These are phyloP conservation scores for Skeletonema tropicum DNA, from an alignment of 108 stramenopile species.

Conservation along the genomic window DNA sequence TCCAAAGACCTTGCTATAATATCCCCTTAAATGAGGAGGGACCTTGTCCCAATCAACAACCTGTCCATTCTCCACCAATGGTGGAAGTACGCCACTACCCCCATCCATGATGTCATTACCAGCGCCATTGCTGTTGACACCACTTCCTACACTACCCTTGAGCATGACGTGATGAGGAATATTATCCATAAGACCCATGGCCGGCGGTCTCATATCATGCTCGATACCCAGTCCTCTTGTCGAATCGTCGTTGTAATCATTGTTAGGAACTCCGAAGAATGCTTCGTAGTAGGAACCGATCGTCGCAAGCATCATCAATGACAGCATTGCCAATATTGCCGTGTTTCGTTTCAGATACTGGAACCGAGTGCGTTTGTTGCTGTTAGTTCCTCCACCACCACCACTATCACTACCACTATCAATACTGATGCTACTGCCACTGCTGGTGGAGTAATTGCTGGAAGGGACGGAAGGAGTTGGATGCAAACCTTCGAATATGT, in stretches of 20 bases:
- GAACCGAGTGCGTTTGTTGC: neutral
- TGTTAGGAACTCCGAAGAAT: neutral
- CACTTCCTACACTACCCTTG: neutral
- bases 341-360: constrained; percentile 18
- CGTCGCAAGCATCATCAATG: constrained; percentile 12
- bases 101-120: neutral
- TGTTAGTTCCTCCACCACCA: neutral
- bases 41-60: constrained; percentile 37
- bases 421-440: neutral
- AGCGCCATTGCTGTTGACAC: neutral
- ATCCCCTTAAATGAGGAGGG: constrained; percentile 44
- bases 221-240: neutral
- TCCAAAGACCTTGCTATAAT: constrained; percentile 35
- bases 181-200: constrained; percentile 20
- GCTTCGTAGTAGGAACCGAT: constrained; percentile 13
- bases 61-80: neutral
- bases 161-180: constrained; percentile 7
- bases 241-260: neutral
- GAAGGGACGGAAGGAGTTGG: neutral
- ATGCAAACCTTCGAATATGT: neutral
- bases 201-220: constrained; percentile 6
- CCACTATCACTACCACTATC: neutral
- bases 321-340: constrained; percentile 7
- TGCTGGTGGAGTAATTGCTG: too few relatives aligned
- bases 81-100: neutral